Conservation (phyloP, 1,284 basidiomycete genomes). For the Butyriboletus appendiculatus region DNA sequence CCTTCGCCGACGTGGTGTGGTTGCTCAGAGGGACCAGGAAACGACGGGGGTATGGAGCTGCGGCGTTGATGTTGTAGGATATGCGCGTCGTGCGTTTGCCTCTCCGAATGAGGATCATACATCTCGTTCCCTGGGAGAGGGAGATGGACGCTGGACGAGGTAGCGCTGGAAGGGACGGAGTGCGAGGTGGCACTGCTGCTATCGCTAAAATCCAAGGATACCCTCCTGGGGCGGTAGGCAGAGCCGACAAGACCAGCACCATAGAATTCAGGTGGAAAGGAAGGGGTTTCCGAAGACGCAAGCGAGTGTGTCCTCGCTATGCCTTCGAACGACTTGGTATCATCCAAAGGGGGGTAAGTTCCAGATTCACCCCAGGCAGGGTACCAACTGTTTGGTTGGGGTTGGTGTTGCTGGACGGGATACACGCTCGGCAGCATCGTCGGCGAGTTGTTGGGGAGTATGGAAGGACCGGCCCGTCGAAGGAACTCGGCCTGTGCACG, state of each 20-base stretch:
- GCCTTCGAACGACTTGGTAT: conserved; percentile 27
- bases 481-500: conserved; percentile 49
- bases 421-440: conserved; percentile 20
- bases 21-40: conserved; percentile 3
- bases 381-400: conserved; percentile 21
- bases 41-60: conserved; percentile 18
- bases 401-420: conserved; percentile 16
- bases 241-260: conserved; percentile 22
- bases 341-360: conserved; percentile 26
- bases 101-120: conserved; percentile 19
- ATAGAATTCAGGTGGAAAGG: conserved; percentile 30
- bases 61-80: conserved; percentile 23
- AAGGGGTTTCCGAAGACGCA: conserved; percentile 19
- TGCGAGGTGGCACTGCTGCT: conserved; percentile 36
- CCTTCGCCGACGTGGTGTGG: conserved; percentile 34
- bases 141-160: conserved; percentile 45
- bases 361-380: conserved; percentile 23
- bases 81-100: conserved; percentile 14
- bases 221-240: conserved; percentile 28
- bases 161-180: conserved; percentile 36
- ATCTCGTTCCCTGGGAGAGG: conserved; percentile 35
- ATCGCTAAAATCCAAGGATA: conserved; percentile 36
- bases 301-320: conserved; percentile 18
- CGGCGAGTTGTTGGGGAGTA: conserved; percentile 6
- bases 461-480: conserved; percentile 32